These are phyloP conservation scores for Xylogone sp. DNA, from an alignment of 2,329 filamentous ascomycete species.

Conservation along the genomic window DNA sequence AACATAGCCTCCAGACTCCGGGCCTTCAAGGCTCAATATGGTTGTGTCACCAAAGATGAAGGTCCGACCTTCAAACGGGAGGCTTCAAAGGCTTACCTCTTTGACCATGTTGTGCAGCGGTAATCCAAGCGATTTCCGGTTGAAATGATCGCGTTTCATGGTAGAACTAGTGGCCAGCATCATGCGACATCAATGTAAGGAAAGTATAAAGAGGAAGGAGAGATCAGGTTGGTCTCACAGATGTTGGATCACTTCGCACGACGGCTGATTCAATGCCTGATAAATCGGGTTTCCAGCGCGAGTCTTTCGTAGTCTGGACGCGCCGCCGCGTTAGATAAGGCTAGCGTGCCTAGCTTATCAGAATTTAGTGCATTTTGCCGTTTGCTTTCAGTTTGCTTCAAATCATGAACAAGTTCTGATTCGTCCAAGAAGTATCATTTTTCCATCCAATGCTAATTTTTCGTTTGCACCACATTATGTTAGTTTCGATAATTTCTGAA, in stretches of 20 bases:
- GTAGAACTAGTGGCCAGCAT: neutral
- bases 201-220: neutral
- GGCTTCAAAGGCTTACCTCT: constrained; percentile 47
- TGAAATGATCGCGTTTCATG: constrained; percentile 48
- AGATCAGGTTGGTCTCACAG: neutral
- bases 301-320: neutral
- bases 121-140: constrained; percentile 63
- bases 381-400: neutral
- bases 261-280: neutral
- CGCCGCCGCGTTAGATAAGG: neutral
- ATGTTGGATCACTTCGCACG: neutral
- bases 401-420: neutral
- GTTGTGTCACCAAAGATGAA: neutral
- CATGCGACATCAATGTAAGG: neutral
- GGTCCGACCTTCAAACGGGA: constrained; percentile 4
- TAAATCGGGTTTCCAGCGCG: neutral
- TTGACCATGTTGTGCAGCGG: constrained; percentile 63
- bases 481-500: too few relatives aligned
- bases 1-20: neutral
- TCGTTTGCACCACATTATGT: too few relatives aligned
- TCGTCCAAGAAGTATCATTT: too few relatives aligned
- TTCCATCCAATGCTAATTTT: too few relatives aligned
- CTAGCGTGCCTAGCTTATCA: neutral
- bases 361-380: neutral
- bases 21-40: neutral